phyloP scores from a whole-genome alignment of 2,329 filamentous ascomycete genomes.

The Epichloe sp. region DNA sequence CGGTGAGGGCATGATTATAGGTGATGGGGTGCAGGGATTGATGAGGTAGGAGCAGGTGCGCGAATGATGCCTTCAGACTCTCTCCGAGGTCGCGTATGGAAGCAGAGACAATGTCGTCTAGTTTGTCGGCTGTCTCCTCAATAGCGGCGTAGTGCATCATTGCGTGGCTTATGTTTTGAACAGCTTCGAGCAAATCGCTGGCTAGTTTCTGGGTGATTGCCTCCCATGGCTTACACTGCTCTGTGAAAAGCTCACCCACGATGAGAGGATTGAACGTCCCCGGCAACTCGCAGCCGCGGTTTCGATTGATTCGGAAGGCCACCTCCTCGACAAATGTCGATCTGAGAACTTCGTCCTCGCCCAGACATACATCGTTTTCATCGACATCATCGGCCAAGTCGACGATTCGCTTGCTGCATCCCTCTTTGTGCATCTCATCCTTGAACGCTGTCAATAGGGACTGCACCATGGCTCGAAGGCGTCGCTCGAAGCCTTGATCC shows the following conservation, averaged over 20 bases:
- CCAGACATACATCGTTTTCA: neutral
- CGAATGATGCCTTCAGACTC: slow-evolving; percentile 25
- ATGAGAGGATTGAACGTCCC: slow-evolving; percentile 48
- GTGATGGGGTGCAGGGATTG: slow-evolving; percentile 34
- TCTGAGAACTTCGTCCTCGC: slow-evolving; percentile 1
- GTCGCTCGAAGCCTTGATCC: slow-evolving; percentile 21
- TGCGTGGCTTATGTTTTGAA: slow-evolving; percentile 1
- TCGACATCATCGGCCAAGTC: slow-evolving; percentile 14
- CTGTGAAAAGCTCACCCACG: slow-evolving; percentile 45
- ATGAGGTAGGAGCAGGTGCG: slow-evolving; percentile 32
- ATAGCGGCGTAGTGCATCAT: slow-evolving; percentile 9
- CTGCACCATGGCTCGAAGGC: slow-evolving; percentile 42
- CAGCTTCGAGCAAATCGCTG: slow-evolving; percentile 5
- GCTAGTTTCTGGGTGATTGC: slow-evolving; percentile 20
- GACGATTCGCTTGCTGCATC: slow-evolving; percentile 22
- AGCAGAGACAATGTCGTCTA: slow-evolving; percentile 8
- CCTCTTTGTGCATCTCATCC: slow-evolving; percentile 24
- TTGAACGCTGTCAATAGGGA: slow-evolving; percentile 30
- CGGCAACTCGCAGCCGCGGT: slow-evolving; percentile 37
- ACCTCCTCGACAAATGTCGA: slow-evolving; percentile 11
- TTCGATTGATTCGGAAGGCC: slow-evolving; percentile 9
- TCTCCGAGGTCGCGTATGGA: slow-evolving; percentile 9
- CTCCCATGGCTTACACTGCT: slow-evolving; percentile 44
- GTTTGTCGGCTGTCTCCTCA: slow-evolving; percentile 5
- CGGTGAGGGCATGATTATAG: slow-evolving; percentile 35